phyloP scores from a whole-genome alignment of 2,329 filamentous ascomycete genomes.

The Diaporthe sp. region DNA sequence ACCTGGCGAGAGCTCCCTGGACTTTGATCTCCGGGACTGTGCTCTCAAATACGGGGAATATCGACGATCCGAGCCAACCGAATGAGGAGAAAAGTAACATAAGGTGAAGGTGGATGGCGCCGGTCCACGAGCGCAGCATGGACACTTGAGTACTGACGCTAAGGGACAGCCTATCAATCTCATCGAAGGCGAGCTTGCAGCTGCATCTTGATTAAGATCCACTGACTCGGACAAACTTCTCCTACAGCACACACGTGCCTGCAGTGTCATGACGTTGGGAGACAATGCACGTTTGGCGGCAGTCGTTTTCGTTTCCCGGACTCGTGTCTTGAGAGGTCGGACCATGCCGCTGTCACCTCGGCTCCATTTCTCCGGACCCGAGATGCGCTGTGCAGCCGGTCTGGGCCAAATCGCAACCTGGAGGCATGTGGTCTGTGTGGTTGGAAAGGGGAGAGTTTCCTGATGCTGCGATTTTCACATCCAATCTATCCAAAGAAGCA shows the following conservation, averaged over 20 bases:
- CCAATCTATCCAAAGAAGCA: not conserved
- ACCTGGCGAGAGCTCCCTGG: not conserved
- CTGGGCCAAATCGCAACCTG: not conserved
- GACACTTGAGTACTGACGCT: not conserved
- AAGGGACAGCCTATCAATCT: constrained; percentile 1
- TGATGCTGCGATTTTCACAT: not conserved
- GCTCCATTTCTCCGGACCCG: not conserved
- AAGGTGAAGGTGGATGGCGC: not conserved
- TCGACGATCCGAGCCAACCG: constrained; percentile 20
- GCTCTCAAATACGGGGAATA: not conserved
- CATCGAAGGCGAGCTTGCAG: constrained; percentile 4
- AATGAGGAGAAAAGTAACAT: not conserved
- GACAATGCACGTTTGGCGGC: not conserved
- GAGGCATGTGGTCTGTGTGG: not conserved
- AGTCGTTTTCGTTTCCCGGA: not conserved
- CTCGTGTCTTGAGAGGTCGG: not conserved
- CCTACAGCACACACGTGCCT: not conserved
- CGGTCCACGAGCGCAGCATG: constrained; percentile 15
- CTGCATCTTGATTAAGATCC: constrained; percentile 8
- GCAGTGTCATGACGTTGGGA: constrained; percentile 8
- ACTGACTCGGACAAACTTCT: constrained; percentile 23
- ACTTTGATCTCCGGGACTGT: not conserved
- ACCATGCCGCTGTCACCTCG: not conserved
- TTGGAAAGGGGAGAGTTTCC: constrained; percentile 20
- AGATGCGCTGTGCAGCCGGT: not conserved